Base-by-base conservation (phyloP, 768 basidiomycete species). In the Lactarius deliciosus region DNA sequence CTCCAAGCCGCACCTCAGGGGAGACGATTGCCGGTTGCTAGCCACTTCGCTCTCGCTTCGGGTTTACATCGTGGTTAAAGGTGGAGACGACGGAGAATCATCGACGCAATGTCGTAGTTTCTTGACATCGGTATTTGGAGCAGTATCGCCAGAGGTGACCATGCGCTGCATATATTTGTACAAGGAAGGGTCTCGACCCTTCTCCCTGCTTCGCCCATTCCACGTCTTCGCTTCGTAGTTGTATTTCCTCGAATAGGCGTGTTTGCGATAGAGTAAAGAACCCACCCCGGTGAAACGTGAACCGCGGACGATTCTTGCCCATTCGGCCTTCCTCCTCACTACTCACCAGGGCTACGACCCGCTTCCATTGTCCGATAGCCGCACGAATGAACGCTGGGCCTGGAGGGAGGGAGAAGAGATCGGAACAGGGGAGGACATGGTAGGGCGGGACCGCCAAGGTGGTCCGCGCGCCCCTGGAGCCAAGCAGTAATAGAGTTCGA, bases 51-150 rank as follows among this genome's bases (percentile, higher is more conserved):
- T 32, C 43, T 57, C 65, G 45, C 22, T 20, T 57, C 20, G 25
- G 28, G 40, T 58, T 43, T 61, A 9, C 20, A 38, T 54, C 56
- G 61, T 13, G 16, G 45, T 28, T 22, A 28, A n/a, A 43, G 22
- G 55, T 54, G 57, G 53, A 50, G 47, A 60, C 30, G 61, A 40
- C 57, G 69, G 69, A 38, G 67, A 70, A 70, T 68, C 40, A 59
- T 70, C 69, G 69, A 70, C 25, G 43, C 32, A 59, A 60, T 64
- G 7, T 68, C 62, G 69, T 63, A 50, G 59, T 53, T 62, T 63
- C 65, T 58, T 54, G 65, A 25, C 61, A 3, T 62, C 47, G 57
- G 65, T 13, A 34, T 38, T 50, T 63, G 47, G 57, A 58, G 18
- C 28, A 57, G 43, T 41, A 30, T 61, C 56, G 61, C 50, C 28